phyloP scores from a whole-genome alignment of 257 asterid genomes.

The Fraxinus excelsior region DNA sequence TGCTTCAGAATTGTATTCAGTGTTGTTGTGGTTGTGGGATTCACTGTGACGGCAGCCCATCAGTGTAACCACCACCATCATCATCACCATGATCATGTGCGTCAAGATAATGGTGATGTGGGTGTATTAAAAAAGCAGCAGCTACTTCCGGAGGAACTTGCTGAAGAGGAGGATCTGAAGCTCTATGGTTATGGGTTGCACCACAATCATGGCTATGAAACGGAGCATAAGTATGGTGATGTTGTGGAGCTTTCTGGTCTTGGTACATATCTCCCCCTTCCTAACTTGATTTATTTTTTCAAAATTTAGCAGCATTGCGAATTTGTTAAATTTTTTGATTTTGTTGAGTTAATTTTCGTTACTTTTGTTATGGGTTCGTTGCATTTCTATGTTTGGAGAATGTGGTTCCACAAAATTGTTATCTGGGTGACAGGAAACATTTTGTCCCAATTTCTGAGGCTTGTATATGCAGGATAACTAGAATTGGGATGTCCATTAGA shows the following conservation, averaged over 20 bases:
- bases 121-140: conserved; percentile 33
- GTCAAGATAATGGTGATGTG: conserved; percentile 32
- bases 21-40: conserved; percentile 40
- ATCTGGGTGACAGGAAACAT: not conserved
- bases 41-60: conserved; percentile 48
- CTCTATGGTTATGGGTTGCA: conserved; percentile 51
- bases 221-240: conserved; percentile 27
- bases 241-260: conserved; percentile 62
- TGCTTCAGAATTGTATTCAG: conserved; percentile 5
- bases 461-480: not conserved
- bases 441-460: not conserved
- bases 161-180: conserved; percentile 91
- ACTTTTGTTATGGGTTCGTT: not conserved
- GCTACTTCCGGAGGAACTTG: conserved; percentile 82
- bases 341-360: not conserved
- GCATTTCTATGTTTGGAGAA: not conserved
- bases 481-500: not conserved
- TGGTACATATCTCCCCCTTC: conserved; percentile 40
- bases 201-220: conserved; percentile 31
- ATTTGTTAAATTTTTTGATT: not conserved
- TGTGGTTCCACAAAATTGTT: not conserved
- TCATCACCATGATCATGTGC: conserved; percentile 35
- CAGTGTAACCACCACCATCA: conserved; percentile 60
- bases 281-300: not conserved
- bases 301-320: not conserved